phyloP scores from a whole-genome alignment of 2,329 filamentous ascomycete genomes.

The Chrysoporthe austroafricana region DNA sequence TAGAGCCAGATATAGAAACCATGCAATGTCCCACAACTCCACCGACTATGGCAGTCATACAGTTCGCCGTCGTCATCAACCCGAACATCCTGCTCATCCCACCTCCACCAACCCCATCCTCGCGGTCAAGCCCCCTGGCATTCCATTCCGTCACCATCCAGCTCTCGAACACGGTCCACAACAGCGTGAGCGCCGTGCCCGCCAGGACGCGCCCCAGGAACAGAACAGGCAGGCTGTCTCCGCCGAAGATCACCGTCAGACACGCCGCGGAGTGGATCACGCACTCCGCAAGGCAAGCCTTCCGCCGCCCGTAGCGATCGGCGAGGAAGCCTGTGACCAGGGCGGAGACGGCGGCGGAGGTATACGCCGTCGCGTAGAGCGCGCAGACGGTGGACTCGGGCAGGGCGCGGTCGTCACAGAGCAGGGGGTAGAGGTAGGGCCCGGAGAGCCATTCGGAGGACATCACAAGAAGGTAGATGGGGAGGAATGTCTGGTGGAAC shows the following conservation, averaged over 20 bases:
- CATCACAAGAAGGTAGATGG: slow-evolving; percentile 31
- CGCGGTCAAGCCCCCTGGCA: slow-evolving; percentile 43
- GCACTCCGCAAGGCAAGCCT: slow-evolving; percentile 28
- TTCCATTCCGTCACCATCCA: slow-evolving; percentile 64
- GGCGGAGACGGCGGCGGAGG: slow-evolving; percentile 30
- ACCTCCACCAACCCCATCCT: slow-evolving; percentile 32
- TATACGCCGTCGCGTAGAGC: slow-evolving; percentile 29
- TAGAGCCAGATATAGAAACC: slow-evolving; percentile 50
- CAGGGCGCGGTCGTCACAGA: slow-evolving; percentile 30
- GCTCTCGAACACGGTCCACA: slow-evolving; percentile 61
- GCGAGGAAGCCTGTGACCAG: slow-evolving; percentile 29
- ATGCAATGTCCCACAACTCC: slow-evolving; percentile 55
- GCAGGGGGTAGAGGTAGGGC: slow-evolving; percentile 29
- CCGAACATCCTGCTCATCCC: slow-evolving; percentile 56
- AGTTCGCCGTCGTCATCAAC: slow-evolving; percentile 53
- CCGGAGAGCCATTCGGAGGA: slow-evolving; percentile 30
- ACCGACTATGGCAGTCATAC: slow-evolving; percentile 54
- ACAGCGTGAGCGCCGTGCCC: slow-evolving; percentile 55
- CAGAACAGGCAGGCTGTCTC: slow-evolving; percentile 25
- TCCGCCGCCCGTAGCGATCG: slow-evolving; percentile 29
- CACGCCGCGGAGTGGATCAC: slow-evolving; percentile 27
- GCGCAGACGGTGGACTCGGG: slow-evolving; percentile 28
- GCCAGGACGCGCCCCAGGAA: slow-evolving; percentile 49
- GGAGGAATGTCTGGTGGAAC: slow-evolving; percentile 27
- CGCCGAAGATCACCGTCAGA: slow-evolving; percentile 27